phyloP scores from a whole-genome alignment of 1,139 yeast genomes.

The Kodamaea sp. region DNA sequence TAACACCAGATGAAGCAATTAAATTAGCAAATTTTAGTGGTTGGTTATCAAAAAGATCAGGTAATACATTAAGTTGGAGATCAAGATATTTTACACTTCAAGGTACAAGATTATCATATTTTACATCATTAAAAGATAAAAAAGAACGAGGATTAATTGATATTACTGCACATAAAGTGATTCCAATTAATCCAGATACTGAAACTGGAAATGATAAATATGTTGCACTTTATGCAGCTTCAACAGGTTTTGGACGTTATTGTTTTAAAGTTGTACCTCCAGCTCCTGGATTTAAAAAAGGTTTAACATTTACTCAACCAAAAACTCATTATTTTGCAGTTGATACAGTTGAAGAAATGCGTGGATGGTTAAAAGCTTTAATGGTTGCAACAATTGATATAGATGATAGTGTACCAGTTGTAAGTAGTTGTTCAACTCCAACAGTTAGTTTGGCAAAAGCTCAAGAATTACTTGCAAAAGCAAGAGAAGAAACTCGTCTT shows the following conservation, averaged over 20 bases:
- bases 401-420: conserved; percentile 88
- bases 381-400: conserved; percentile 96
- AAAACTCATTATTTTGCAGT: conserved; percentile 95
- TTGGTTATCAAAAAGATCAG: conserved; percentile 89
- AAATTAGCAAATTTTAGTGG: conserved; percentile 78
- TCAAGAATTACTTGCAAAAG: conserved; percentile 78
- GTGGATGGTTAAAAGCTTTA: conserved; percentile 91
- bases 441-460: conserved; percentile 86
- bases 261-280: conserved; percentile 96
- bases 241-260: conserved; percentile 87
- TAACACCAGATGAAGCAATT: conserved; percentile 76
- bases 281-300: conserved; percentile 94
- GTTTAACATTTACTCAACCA: conserved; percentile 94
- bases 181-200: conserved; percentile 52
- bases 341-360: conserved; percentile 85
- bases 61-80: conserved; percentile 89
- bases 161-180: conserved; percentile 88
- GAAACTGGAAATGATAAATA: conserved; percentile 71
- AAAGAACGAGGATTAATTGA: conserved; percentile 92
- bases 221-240: conserved; percentile 84
- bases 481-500: conserved; percentile 65
- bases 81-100: conserved; percentile 84
- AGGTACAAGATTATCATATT: conserved; percentile 90
- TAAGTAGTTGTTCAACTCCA: conserved; percentile 93
- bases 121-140: conserved; percentile 72